Evolutionary conservation across 176 grass and related monocot genomes (phyloP), one percentile per base, ranked within the genome.

Genomic region (Coix lacrymajobi): DNA sequence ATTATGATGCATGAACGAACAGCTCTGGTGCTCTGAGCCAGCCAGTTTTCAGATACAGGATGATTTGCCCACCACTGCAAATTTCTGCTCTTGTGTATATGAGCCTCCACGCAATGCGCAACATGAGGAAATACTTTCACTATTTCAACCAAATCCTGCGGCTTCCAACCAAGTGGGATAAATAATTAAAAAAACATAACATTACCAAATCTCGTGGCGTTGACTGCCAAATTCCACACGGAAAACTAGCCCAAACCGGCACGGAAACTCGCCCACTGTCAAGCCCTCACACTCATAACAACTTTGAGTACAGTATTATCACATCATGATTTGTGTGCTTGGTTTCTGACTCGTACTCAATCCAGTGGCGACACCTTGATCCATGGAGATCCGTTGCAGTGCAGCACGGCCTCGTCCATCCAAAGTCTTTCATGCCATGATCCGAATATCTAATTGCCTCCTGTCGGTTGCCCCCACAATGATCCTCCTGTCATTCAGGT

Each of bases 391-490:
- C 43, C 64, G 49, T 11, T 71, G 43, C 64, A 75, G 29, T 71
- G 43, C 64, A 75, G 29, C 83, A 73, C 31, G 54, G 39, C 39
- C 69, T 73, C 71, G 74, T 70, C 54, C 44, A 26, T 34, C 28
- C 44, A 29, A 63, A 85, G 72, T 86, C 78, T 82, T 82, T 20
- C 37, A 75, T 19, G 65, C 34, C 78, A 86, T 89, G 71, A 85
- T 89, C 78, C 36, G 72, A 89, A 43, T 85, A 81, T 89, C 78
- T 45, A 32, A 64, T 77, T 77, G 88, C 88, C 54, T 56, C 71
- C 63, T n/a, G 11, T 9, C n/a, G 69, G 69, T 85, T 78, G 88
- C 43, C 83, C 88, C 83, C 88, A 86, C 79, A 86, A 86, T 89
- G 88, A 89, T 86, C 78, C 57, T 73, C 78, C 83, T 56, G 61